Evolutionary conservation across 306 rosid genomes (phyloP).

Genomic region (Corylus heterophylla): DNA sequence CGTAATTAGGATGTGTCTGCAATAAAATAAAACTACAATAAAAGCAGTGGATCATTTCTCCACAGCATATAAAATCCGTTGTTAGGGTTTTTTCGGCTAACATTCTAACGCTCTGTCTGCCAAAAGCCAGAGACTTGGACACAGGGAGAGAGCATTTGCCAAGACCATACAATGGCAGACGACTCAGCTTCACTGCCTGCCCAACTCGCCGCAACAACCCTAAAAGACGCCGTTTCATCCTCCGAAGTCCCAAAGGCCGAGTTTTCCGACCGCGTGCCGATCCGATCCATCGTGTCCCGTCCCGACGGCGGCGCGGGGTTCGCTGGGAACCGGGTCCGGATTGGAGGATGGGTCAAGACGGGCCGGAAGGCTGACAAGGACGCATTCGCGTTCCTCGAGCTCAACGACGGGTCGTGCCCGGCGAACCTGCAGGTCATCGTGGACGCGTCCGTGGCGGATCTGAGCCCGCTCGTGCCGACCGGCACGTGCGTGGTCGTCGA

Average conservation of each 20-base stretch:
- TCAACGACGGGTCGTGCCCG: conserved; percentile 84
- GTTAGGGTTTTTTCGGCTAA: conserved; percentile 4
- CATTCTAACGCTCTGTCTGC: not conserved
- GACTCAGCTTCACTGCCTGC: conserved; percentile 40
- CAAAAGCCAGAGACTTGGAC: not conserved
- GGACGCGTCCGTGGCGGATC: conserved; percentile 66
- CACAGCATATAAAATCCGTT: not conserved
- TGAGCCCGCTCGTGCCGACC: conserved; percentile 74
- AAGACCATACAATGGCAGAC: conserved; percentile 42
- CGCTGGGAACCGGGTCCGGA: conserved; percentile 54
- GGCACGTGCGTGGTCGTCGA: conserved; percentile 81
- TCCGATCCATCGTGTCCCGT: conserved; percentile 60
- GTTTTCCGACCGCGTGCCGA: conserved; percentile 83
- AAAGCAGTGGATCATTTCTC: not conserved
- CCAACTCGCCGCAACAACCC: conserved; percentile 46
- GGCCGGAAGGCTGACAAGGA: conserved; percentile 97
- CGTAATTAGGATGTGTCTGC: not conserved
- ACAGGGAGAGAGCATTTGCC: not conserved
- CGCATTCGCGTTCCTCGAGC: conserved; percentile 82
- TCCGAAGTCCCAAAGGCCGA: conserved; percentile 35
- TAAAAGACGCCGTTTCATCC: conserved; percentile 18
- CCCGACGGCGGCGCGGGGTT: conserved; percentile 79
- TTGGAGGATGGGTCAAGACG: conserved; percentile 96
- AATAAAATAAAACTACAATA: not conserved
- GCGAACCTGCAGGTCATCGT: conserved; percentile 85